Evolutionary conservation across 176 grass and related monocot genomes (phyloP).

Genomic region (Hordeum marinum): DNA sequence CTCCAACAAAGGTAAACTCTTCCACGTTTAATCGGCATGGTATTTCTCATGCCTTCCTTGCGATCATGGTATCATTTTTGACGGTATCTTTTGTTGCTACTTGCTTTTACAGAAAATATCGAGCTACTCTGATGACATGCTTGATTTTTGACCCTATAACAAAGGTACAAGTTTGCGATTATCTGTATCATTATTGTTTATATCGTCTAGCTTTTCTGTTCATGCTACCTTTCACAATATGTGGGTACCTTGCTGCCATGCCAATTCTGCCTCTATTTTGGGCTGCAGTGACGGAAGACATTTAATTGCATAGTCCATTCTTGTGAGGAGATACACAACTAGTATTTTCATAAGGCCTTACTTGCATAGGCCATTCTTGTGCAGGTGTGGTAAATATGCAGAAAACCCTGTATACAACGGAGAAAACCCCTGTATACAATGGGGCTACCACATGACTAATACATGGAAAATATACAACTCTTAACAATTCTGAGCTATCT

Average conservation of each 20-base stretch:
- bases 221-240: neutral
- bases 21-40: neutral
- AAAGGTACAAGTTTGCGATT: slow-evolving; percentile 47
- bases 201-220: neutral
- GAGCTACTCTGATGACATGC: slow-evolving; percentile 90
- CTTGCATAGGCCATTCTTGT: neutral
- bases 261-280: neutral
- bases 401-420: neutral
- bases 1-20: slow-evolving; percentile 68
- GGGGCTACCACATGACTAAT: neutral
- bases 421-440: neutral
- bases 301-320: neutral
- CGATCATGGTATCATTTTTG: slow-evolving; percentile 9
- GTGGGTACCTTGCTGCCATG: neutral
- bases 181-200: neutral
- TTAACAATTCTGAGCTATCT: neutral
- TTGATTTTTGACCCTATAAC: slow-evolving; percentile 87
- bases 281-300: neutral
- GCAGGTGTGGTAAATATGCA: neutral
- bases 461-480: neutral
- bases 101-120: slow-evolving; percentile 69
- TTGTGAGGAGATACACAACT: no score
- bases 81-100: slow-evolving; percentile 23
- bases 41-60: slow-evolving; percentile 15
- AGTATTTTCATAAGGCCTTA: neutral